Percentiles rank a stretch among this genome's conserved stretches.
phyloP scores from a whole-genome alignment of 495 filamentous ascomycete genomes.

The Hypoxylon trugodes region DNA sequence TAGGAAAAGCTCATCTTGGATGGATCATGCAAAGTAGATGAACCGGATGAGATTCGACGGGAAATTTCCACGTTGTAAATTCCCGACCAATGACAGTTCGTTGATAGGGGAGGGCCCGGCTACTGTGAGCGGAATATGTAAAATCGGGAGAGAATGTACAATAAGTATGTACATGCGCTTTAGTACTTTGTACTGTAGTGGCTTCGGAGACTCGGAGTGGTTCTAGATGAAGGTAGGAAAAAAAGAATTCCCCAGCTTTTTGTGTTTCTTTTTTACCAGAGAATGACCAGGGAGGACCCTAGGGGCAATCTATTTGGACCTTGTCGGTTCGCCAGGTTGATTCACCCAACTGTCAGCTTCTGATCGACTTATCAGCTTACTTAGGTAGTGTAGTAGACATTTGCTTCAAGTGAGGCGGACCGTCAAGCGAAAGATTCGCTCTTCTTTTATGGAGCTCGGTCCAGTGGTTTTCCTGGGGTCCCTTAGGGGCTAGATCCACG shows the following conservation, averaged over 20 bases:
- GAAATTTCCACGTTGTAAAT: constrained; percentile 33
- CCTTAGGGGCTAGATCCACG: constrained; percentile 14
- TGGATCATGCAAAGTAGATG: constrained; percentile 41
- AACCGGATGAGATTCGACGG: constrained; percentile 41
- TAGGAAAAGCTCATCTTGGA: constrained; percentile 35
- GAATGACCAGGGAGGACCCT: constrained; percentile 8
- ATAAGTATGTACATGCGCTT: no score
- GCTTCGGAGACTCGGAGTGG: constrained; percentile 34
- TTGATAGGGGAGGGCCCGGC: constrained; percentile 30
- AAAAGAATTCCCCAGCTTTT: constrained; percentile 1
- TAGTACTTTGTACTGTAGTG: constrained; percentile 9
- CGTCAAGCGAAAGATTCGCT: constrained; percentile 25
- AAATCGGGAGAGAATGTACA: neutral
- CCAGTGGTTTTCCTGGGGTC: neutral
- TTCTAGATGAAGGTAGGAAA: constrained; percentile 12
- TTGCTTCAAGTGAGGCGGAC: constrained; percentile 37
- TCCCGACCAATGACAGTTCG: constrained; percentile 37
- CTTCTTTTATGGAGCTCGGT: neutral
- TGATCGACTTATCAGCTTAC: constrained; percentile 18
- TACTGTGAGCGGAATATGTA: constrained; percentile 19
- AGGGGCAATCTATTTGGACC: constrained; percentile 34
- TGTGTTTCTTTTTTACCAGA: neutral
- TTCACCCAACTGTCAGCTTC: constrained; percentile 23
- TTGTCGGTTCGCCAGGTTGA: constrained; percentile 14
- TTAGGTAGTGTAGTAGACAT: no score